These are phyloP conservation scores for Scutellaria minor DNA, from an alignment of 257 asterid genomes.

Conservation along the genomic window DNA sequence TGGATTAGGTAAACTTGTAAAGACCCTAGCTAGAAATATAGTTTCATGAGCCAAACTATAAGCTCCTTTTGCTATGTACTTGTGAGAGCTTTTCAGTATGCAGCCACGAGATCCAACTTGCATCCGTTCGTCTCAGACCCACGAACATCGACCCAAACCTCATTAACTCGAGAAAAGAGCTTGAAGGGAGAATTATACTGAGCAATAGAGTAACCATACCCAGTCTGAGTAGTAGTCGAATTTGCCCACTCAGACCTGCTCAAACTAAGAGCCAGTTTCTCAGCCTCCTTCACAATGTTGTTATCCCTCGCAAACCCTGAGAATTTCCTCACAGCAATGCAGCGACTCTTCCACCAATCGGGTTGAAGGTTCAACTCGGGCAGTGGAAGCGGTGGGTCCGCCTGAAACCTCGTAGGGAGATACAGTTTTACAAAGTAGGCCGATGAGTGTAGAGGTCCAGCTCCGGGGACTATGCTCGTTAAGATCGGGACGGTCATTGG, in stretches of 20 bases:
- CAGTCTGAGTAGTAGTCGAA: constrained; percentile 50
- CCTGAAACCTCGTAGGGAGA: constrained; percentile 63
- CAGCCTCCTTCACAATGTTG: constrained; percentile 80
- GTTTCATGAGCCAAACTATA: neutral
- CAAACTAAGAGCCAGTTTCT: constrained; percentile 72
- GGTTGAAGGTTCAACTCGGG: constrained; percentile 74
- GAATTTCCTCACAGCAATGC: constrained; percentile 79
- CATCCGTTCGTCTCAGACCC: constrained; percentile 62
- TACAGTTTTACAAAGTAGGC: constrained; percentile 66
- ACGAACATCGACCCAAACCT: constrained; percentile 83
- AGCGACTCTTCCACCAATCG: constrained; percentile 56
- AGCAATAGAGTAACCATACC: constrained; percentile 74
- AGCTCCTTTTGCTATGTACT: neutral
- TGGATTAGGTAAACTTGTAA: neutral
- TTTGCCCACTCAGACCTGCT: constrained; percentile 74
- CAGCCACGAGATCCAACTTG: constrained; percentile 44
- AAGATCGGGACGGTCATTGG: constrained; percentile 72
- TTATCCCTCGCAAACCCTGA: constrained; percentile 81
- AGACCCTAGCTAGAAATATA: neutral
- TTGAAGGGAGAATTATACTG: constrained; percentile 75
- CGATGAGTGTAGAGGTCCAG: constrained; percentile 84
- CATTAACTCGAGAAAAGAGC: constrained; percentile 64
- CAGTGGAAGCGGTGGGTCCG: constrained; percentile 74
- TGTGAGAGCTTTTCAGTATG: constrained; percentile 39
- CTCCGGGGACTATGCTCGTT: constrained; percentile 83